phyloP scores from a whole-genome alignment of 2,329 filamentous ascomycete genomes.

The Aspergillus eucalypticola region DNA sequence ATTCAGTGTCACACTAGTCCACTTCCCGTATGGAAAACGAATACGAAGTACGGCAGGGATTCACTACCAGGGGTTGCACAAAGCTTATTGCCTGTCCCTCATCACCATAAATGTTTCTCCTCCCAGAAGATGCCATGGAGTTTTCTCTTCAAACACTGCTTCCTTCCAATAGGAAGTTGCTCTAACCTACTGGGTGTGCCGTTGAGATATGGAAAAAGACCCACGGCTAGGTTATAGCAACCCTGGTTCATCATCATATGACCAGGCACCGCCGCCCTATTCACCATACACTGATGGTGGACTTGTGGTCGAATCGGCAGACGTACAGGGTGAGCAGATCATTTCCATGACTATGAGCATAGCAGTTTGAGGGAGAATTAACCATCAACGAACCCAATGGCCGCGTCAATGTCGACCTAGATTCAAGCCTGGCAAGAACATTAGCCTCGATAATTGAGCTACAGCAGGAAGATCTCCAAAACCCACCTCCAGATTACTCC shows the following conservation, averaged over 20 bases:
- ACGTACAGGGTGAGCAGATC: slow-evolving; percentile 7
- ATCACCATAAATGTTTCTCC: not conserved
- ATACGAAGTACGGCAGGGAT: not conserved
- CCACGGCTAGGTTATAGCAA: not conserved
- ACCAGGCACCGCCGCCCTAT: slow-evolving; percentile 3
- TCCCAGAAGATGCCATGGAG: not conserved
- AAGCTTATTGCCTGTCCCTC: not conserved
- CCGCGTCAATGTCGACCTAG: slow-evolving; percentile 26
- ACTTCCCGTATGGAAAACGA: not conserved
- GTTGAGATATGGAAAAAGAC: not conserved
- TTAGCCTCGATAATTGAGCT: slow-evolving; percentile 25
- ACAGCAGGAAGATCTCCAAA: slow-evolving; percentile 19
- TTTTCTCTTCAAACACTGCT: not conserved
- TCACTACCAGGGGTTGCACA: not conserved
- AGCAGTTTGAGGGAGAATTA: not conserved
- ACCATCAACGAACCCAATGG: slow-evolving; percentile 19
- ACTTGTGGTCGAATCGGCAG: not conserved
- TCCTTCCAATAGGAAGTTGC: not conserved
- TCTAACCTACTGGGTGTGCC: not conserved
- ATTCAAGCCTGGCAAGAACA: slow-evolving; percentile 26
- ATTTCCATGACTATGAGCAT: not conserved
- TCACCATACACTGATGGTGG: not conserved
- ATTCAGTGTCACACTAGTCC: not conserved
- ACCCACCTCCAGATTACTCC: slow-evolving; percentile 23
- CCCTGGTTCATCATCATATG: not conserved